A percentile compares a stretch with the other conserved stretches of the same genome.
These are phyloP conservation scores for Eutrema salsugineum DNA, from an alignment of 441 rosid species.

Conservation along the genomic window DNA sequence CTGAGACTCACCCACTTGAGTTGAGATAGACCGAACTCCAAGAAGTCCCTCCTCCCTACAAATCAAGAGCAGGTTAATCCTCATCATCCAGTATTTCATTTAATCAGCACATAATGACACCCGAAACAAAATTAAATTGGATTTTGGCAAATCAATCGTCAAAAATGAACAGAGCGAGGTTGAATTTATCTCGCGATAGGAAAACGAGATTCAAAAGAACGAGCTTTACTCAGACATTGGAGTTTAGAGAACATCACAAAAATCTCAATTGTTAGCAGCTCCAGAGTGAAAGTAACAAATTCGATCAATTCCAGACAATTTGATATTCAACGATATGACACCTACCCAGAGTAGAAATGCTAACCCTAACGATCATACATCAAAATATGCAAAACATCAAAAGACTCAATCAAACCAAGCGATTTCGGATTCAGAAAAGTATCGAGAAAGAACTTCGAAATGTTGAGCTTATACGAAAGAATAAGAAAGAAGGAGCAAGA, in stretches of 20 bases:
- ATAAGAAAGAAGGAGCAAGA: conserved; percentile 1
- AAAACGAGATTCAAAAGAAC: neutral
- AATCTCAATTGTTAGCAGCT: neutral
- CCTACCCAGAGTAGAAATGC: neutral
- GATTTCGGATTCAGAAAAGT: neutral
- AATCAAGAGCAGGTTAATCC: conserved; percentile 14
- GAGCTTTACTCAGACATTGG: neutral
- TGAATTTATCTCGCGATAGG: neutral
- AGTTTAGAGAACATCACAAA: neutral
- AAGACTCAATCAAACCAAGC: neutral
- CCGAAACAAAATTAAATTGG: neutral
- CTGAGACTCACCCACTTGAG: conserved; percentile 71
- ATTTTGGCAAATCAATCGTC: neutral
- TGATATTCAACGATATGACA: neutral
- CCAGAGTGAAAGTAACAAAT: neutral
- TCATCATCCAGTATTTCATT: neutral
- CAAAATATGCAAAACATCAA: neutral
- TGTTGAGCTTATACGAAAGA: neutral
- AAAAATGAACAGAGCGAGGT: neutral
- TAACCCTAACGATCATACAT: conserved; percentile 20
- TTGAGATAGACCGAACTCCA: conserved; percentile 79
- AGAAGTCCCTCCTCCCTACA: conserved; percentile 71
- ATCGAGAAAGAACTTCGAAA: neutral
- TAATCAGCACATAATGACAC: neutral
- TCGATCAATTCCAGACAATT: neutral